Evolutionary conservation across 2,329 filamentous ascomycete species (phyloP), one percentile per base, ranked within the genome.

Genomic region (Diplocarpon mali): DNA sequence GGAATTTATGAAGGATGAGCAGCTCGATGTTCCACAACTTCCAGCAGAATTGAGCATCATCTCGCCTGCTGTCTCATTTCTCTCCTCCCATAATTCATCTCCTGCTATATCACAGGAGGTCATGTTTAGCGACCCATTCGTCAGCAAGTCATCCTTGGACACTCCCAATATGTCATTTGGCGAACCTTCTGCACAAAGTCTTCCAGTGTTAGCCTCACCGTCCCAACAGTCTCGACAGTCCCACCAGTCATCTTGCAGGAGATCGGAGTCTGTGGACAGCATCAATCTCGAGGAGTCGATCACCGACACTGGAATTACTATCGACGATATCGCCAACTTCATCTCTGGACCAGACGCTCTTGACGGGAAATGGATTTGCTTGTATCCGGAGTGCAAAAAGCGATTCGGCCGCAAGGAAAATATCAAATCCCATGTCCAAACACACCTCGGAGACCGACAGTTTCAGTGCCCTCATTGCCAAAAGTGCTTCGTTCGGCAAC

Each of bases 351-450:
- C 84, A 0, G 83, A 86, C 55, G 69, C 78, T 2, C 62, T 64
- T n/a, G 83, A 88, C 55, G 80, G 81, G 55, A 88, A 87, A 64
- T 92, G 83, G 82, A 70, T 80, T 6, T 92, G 85, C 61, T 65
- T 77, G n/a, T 89, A 68, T 56, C 69, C 86, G 8, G 80, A 80
- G 24, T 98, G 92, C 65, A 76, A 80, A 55, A 94, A 95, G 65
- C 78, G 80, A 42, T 96, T 98, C 61, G 90, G 89, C n/a, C 79
- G 92, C 56, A 94, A 95, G 64, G 92, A 98, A 65, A 96, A 98
- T 67, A 95, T 96, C 70, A 94, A 95, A 63, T 94, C 89, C 0
- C 92, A 98, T 63, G 86, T 98, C 12, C 92, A 98, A 66, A 98
- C 92, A 3, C 92, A 98, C 65, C 80, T 98, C 52, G 92, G 93